phyloP scores from a whole-genome alignment of 208 protist species.

The Wallacemonas sp. region DNA sequence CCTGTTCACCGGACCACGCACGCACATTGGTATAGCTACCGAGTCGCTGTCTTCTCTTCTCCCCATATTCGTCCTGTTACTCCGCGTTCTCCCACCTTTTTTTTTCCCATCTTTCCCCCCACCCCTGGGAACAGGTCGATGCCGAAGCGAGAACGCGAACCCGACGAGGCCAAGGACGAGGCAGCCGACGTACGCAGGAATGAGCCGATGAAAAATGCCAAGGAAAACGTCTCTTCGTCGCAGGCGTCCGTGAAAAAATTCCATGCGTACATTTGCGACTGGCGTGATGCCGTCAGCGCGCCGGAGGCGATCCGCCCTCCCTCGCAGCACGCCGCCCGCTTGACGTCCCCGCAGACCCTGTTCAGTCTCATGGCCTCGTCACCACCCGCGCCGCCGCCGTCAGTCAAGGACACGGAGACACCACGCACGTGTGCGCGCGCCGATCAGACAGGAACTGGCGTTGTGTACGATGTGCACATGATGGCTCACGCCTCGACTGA shows the following conservation, averaged over 20 bases:
- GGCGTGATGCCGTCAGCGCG: slow-evolving; percentile 11
- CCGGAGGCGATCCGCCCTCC: not conserved
- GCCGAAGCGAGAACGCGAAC: not conserved
- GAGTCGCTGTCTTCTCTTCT: too few relatives aligned
- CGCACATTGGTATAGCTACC: too few relatives aligned
- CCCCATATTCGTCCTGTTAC: too few relatives aligned
- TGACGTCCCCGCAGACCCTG: not conserved
- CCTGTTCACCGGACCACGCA: too few relatives aligned
- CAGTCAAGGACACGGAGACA: slow-evolving; percentile 18
- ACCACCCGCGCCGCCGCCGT: slow-evolving; percentile 22
- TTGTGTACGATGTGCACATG: slow-evolving; percentile 72
- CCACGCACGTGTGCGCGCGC: too few relatives aligned
- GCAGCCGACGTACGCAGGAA: too few relatives aligned
- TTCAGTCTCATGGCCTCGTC: not conserved
- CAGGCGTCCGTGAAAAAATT: slow-evolving; percentile 16
- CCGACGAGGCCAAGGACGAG: not conserved
- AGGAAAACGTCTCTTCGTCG: not conserved
- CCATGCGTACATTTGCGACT: slow-evolving; percentile 36
- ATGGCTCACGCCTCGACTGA: slow-evolving; percentile 57
- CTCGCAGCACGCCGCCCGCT: not conserved
- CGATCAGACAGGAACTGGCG: slow-evolving; percentile 38
- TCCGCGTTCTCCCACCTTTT: too few relatives aligned
- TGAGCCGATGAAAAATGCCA: not conserved
- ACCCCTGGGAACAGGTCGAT: not conserved
- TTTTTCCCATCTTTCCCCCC: too few relatives aligned